Percentiles rank a stretch among this genome's conserved stretches.
These are phyloP conservation scores for Ulota crispa DNA, from an alignment of 225 moss, liverwort and hornwort species.

Conservation along the genomic window DNA sequence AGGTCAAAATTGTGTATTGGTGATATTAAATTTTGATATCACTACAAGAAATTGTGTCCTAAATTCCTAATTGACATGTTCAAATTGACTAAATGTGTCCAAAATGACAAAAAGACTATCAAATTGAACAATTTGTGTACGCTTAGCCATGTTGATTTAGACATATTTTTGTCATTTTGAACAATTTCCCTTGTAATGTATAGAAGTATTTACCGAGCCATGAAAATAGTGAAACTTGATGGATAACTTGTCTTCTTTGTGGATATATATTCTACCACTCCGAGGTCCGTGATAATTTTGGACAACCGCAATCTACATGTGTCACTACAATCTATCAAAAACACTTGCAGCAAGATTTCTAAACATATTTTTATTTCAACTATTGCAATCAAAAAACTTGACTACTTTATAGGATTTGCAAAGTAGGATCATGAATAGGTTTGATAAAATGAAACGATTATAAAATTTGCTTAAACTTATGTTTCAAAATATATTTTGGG, in stretches of 20 bases:
- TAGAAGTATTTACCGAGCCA: slow-evolving; percentile 42
- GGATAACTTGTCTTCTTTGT: slow-evolving; percentile 53
- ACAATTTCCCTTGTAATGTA: no score
- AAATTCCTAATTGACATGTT: no score
- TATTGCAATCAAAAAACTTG: no score
- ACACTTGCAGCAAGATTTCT: neutral
- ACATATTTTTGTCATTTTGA: no score
- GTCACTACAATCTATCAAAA: neutral
- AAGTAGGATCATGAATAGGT: accelerated
- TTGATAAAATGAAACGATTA: neutral
- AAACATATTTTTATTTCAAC: neutral
- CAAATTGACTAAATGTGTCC: no score
- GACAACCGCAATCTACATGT: slow-evolving; percentile 51
- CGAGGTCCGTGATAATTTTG: slow-evolving; percentile 77
- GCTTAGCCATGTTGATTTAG: no score
- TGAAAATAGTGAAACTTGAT: slow-evolving; percentile 58
- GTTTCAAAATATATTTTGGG: accelerated
- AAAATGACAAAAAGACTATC: no score
- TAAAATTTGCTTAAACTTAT: neutral
- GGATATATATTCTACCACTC: slow-evolving; percentile 58
- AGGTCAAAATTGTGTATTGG: no score
- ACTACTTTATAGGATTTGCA: neutral
- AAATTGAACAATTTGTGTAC: no score
- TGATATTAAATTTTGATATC: no score
- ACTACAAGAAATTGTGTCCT: no score